These are phyloP conservation scores for Raphanus hybrid DNA, from an alignment of 441 rosid species.

Conservation along the genomic window DNA sequence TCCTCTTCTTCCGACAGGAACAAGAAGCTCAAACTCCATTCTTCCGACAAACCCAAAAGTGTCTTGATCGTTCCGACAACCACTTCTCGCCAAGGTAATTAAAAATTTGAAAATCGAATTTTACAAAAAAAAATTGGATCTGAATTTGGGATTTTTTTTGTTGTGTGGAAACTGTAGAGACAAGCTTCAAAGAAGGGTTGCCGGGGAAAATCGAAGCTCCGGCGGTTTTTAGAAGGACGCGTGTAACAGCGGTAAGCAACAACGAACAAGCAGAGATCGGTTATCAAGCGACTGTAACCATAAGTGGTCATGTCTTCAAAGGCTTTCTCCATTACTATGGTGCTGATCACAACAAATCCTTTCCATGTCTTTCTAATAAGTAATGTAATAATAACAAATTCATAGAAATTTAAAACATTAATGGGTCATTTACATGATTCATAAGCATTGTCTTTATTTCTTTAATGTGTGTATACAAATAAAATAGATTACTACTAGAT, in stretches of 20 bases:
- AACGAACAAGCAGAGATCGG: slow-evolving; percentile 54
- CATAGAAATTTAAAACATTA: not conserved
- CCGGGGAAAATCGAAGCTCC: slow-evolving; percentile 62
- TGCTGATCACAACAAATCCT: slow-evolving; percentile 46
- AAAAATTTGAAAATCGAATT: no score
- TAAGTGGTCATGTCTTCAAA: slow-evolving; percentile 66
- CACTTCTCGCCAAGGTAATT: slow-evolving; percentile 63
- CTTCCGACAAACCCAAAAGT: slow-evolving; percentile 44
- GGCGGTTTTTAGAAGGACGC: slow-evolving; percentile 54
- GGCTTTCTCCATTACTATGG: slow-evolving; percentile 67
- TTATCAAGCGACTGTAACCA: slow-evolving; percentile 63
- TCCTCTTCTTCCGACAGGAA: slow-evolving; percentile 53
- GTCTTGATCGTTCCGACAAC: slow-evolving; percentile 48
- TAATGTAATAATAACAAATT: not conserved
- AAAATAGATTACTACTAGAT: not conserved
- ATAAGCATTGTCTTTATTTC: not conserved
- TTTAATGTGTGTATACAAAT: slow-evolving; percentile 33
- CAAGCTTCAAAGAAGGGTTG: slow-evolving; percentile 54
- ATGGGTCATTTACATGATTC: not conserved
- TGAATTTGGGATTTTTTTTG: not conserved
- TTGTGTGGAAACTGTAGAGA: slow-evolving; percentile 39
- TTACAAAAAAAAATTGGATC: not conserved
- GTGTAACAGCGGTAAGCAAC: slow-evolving; percentile 55
- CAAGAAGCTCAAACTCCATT: slow-evolving; percentile 54
- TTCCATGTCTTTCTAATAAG: slow-evolving; percentile 41